These are phyloP conservation scores for Leccinum insolens DNA, from an alignment of 1,284 basidiomycete genomes.

Conservation along the genomic window DNA sequence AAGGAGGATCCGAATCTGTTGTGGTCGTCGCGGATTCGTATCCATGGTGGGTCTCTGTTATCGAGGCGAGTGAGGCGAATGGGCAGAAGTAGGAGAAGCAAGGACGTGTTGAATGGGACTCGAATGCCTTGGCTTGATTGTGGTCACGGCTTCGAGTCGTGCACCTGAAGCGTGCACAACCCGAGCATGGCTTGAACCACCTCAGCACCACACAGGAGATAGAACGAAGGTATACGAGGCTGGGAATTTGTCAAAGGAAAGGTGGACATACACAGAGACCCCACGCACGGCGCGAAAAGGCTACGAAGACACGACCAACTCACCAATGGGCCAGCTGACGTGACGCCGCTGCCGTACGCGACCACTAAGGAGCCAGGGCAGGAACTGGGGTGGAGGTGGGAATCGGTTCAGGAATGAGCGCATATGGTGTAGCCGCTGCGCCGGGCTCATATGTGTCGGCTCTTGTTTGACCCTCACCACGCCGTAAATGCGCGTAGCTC, in stretches of 20 bases:
- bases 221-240: too few relatives aligned
- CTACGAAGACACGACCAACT: too few relatives aligned
- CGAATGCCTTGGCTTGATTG: constrained; percentile 8
- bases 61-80: constrained; percentile 1
- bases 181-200: constrained; percentile 1
- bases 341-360: background rate
- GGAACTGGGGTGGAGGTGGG: constrained; percentile 18
- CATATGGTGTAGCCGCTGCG: background rate
- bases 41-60: constrained; percentile 26
- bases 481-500: background rate
- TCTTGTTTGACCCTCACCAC: background rate
- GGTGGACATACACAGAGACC: too few relatives aligned
- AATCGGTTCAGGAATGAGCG: constrained; percentile 14
- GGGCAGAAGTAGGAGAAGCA: constrained; percentile 3
- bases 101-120: constrained; percentile 8
- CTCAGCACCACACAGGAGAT: constrained; percentile 13
- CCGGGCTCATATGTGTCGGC: background rate
- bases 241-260: too few relatives aligned
- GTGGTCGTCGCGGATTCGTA: constrained; percentile 33
- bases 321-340: constrained; percentile 1
- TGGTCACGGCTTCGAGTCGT: constrained; percentile 11
- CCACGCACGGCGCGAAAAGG: too few relatives aligned
- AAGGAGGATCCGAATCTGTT: constrained; percentile 33
- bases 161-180: constrained; percentile 14
- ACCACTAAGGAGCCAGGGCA: constrained; percentile 23